Evolutionary conservation across 805 yeast genomes (phyloP).

Genomic region (Yarrowia divulgata): DNA sequence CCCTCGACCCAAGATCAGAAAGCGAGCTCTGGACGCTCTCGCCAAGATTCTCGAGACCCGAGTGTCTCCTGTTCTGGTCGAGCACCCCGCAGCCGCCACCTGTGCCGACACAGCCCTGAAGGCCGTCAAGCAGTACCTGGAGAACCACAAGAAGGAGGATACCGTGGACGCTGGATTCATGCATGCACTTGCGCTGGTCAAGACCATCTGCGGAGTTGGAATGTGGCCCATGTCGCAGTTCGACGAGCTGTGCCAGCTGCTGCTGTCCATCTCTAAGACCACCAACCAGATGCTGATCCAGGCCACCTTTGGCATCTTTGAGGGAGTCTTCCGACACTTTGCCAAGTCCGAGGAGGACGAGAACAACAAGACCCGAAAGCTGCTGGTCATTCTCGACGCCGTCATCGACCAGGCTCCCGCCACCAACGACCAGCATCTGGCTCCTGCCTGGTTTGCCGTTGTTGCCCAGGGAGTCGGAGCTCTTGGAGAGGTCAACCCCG

Average conservation of each 20-base stretch:
- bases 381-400: constrained; percentile 68
- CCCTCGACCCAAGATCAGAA: constrained; percentile 92
- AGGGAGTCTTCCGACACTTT: constrained; percentile 75
- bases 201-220: constrained; percentile 70
- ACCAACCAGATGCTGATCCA: constrained; percentile 86
- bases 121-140: constrained; percentile 58
- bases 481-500: constrained; percentile 60
- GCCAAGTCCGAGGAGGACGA: constrained; percentile 55
- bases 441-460: constrained; percentile 95
- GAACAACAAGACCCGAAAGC: constrained; percentile 64
- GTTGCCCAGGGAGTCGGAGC: constrained; percentile 79
- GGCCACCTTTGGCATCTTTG: constrained; percentile 83
- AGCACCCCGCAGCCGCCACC: constrained; percentile 75
- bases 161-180: constrained; percentile 63
- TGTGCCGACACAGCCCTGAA: constrained; percentile 74
- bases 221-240: constrained; percentile 82
- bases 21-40: constrained; percentile 93
- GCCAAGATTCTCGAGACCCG: constrained; percentile 65
- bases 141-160: constrained; percentile 49
- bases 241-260: constrained; percentile 74
- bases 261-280: constrained; percentile 78
- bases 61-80: constrained; percentile 78
- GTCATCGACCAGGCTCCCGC: constrained; percentile 84
- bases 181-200: constrained; percentile 79
- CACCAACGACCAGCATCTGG: constrained; percentile 78